A percentile compares a stretch with the other conserved stretches of the same genome.
These are phyloP conservation scores for Liquidambar formosana DNA, from an alignment of 164 flowering plant species.

Conservation along the genomic window DNA sequence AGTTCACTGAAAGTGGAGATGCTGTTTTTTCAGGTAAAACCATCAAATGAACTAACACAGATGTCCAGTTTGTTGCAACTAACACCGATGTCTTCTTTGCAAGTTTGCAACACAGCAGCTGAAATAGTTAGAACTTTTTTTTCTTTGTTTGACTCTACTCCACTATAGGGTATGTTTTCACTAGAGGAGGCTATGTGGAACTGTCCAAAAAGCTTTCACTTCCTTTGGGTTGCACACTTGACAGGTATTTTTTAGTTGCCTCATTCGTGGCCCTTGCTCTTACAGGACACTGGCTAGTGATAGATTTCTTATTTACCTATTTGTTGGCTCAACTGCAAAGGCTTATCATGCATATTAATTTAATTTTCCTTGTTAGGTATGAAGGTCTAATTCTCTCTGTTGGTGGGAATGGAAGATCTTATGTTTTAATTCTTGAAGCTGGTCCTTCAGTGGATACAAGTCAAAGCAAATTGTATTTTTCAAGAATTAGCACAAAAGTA, in stretches of 20 bases:
- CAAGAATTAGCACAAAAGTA: conserved; percentile 84
- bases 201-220: conserved; percentile 77
- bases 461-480: conserved; percentile 86
- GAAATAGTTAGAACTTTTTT: no score
- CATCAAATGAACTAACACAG: background rate
- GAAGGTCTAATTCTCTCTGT: conserved; percentile 91
- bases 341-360: background rate
- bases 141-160: background rate
- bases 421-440: conserved; percentile 84
- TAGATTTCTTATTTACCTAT: background rate
- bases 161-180: conserved; percentile 78
- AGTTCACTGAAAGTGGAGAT: conserved; percentile 67
- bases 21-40: conserved; percentile 85
- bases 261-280: background rate
- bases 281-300: background rate
- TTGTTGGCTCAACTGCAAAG: background rate
- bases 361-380: conserved; percentile 48
- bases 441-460: conserved; percentile 84
- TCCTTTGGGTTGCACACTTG: conserved; percentile 85
- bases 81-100: no score
- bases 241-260: conserved; percentile 52
- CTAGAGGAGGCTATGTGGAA: conserved; percentile 94
- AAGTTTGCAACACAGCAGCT: no score
- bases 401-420: conserved; percentile 97
- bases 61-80: background rate